A percentile compares a stretch with the other conserved stretches of the same genome.
Evolutionary conservation across 306 rosid species (phyloP).

Genomic region (Lathyrus sativus): DNA sequence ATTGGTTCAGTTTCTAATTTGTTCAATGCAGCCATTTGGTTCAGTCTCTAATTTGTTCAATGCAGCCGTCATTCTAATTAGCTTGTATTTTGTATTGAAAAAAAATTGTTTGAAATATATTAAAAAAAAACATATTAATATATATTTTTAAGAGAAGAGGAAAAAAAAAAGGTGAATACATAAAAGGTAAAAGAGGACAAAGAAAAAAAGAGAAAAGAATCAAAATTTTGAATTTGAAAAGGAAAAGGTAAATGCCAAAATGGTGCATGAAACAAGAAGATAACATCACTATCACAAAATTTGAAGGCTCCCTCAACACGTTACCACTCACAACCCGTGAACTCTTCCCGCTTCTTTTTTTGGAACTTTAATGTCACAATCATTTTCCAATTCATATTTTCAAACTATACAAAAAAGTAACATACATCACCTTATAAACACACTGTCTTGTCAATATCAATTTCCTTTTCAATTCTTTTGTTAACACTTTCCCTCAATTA

Average conservation of each 20-base stretch:
- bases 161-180: neutral
- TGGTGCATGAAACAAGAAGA: slow-evolving; percentile 33
- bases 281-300: slow-evolving; percentile 24
- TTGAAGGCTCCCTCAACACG: slow-evolving; percentile 27
- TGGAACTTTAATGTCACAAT: slow-evolving; percentile 31
- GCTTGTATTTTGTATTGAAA: too few species aligned
- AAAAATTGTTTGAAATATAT: too few species aligned
- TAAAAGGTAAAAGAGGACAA: slow-evolving; percentile 2
- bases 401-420: slow-evolving; percentile 27
- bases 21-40: too few species aligned
- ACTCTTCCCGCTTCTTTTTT: slow-evolving; percentile 27
- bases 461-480: slow-evolving; percentile 14
- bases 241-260: slow-evolving; percentile 26
- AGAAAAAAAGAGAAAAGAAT: neutral
- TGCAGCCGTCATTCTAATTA: too few species aligned
- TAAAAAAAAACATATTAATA: too few species aligned
- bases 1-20: too few species aligned
- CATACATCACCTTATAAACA: too few species aligned
- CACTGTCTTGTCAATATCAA: slow-evolving; percentile 36
- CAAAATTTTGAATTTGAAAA: slow-evolving; percentile 6
- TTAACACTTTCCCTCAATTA: slow-evolving; percentile 6
- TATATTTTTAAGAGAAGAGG: neutral
- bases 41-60: too few species aligned
- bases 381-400: slow-evolving; percentile 11
- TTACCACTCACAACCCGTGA: slow-evolving; percentile 32